Conservation (phyloP, 345 rosid genomes). For the Citrus sp. region DNA sequence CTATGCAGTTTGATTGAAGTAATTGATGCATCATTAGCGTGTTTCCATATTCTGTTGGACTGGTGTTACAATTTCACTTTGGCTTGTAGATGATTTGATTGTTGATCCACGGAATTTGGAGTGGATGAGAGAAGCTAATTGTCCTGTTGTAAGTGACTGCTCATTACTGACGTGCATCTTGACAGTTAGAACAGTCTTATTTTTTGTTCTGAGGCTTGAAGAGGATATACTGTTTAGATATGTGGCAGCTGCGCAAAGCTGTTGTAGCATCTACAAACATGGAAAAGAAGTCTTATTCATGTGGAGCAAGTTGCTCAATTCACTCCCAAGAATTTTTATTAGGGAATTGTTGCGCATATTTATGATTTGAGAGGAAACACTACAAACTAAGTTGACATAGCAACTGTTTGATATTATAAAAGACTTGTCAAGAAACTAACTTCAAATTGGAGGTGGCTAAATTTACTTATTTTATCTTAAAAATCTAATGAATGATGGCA, state of each 20-base stretch:
- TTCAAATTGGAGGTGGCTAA: background rate
- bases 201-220: background rate
- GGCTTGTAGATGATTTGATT: slow-evolving; percentile 74
- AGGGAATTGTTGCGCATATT: too few species aligned
- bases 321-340: too few species aligned
- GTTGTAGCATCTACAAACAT: background rate
- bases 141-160: slow-evolving; percentile 79
- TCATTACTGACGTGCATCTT: background rate
- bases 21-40: background rate
- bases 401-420: background rate
- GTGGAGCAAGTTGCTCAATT: background rate
- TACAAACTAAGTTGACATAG: background rate
- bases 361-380: background rate
- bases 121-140: slow-evolving; percentile 94
- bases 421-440: background rate
- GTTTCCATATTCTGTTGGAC: slow-evolving; percentile 9
- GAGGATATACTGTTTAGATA: background rate
- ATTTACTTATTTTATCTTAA: slow-evolving; percentile 4
- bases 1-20: background rate
- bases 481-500: background rate
- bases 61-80: slow-evolving; percentile 23
- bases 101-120: slow-evolving; percentile 95
- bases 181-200: background rate
- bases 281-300: background rate
- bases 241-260: background rate